Evolutionary conservation across 352 stramenopile genomes (phyloP).

Genomic region (Phytopythium delawarense): DNA sequence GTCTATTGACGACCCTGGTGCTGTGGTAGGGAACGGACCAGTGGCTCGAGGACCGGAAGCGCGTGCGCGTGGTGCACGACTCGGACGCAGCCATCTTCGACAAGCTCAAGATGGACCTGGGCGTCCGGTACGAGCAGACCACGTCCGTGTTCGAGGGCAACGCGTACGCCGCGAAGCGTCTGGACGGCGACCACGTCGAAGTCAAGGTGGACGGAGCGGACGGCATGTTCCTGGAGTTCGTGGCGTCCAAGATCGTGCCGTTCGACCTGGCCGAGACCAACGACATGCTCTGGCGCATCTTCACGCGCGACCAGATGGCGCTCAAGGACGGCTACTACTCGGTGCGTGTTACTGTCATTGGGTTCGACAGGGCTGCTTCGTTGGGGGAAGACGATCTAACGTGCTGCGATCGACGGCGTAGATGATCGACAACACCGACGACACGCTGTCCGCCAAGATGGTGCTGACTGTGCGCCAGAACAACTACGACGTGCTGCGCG

Average conservation of each 20-base stretch:
- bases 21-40: slow-evolving; percentile 9
- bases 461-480: slow-evolving; percentile 21
- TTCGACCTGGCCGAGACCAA: slow-evolving; percentile 19
- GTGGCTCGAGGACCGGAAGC: slow-evolving; percentile 17
- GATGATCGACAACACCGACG: slow-evolving; percentile 19
- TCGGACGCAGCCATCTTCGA: slow-evolving; percentile 17
- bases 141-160: slow-evolving; percentile 15
- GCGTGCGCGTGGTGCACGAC: slow-evolving; percentile 16
- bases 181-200: slow-evolving; percentile 19
- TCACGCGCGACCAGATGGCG: slow-evolving; percentile 18
- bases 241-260: slow-evolving; percentile 20
- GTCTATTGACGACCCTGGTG: background rate
- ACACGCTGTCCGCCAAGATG: slow-evolving; percentile 28
- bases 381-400: background rate
- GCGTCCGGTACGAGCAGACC: slow-evolving; percentile 15
- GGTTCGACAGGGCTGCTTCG: background rate
- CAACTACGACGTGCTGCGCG: slow-evolving; percentile 18
- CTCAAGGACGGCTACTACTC: slow-evolving; percentile 27
- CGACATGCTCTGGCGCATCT: slow-evolving; percentile 17
- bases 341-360: slow-evolving; percentile 4
- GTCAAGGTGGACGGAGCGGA: slow-evolving; percentile 23
- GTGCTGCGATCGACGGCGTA: slow-evolving; percentile 6
- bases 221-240: slow-evolving; percentile 30
- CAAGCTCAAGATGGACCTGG: slow-evolving; percentile 16
- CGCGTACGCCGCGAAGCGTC: slow-evolving; percentile 4